Conservation (phyloP, 202 grass and related monocot genomes). For the Thinopyrum obtusiflorum region DNA sequence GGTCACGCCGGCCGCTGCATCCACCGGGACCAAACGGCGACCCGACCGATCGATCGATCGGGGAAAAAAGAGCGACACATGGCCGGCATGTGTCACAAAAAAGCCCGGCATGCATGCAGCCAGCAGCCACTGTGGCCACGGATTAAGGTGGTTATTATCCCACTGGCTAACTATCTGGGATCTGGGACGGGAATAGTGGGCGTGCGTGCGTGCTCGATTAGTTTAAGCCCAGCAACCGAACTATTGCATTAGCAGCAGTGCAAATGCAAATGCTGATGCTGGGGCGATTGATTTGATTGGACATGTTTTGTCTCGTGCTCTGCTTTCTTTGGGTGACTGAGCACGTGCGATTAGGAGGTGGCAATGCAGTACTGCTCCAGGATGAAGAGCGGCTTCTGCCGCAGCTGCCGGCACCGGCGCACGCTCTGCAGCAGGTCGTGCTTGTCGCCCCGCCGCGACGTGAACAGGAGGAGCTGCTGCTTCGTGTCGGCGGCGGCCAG, state of each 20-base stretch:
- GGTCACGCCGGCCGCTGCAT: neutral
- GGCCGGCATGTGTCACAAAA: slow-evolving; percentile 35
- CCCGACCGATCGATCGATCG: neutral
- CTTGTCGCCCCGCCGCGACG: slow-evolving; percentile 46
- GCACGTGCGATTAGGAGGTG: slow-evolving; percentile 39
- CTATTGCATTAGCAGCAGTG: slow-evolving; percentile 9
- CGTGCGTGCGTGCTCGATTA: slow-evolving; percentile 25
- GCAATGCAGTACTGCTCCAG: slow-evolving; percentile 86
- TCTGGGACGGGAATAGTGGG: neutral
- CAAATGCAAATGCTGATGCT: neutral
- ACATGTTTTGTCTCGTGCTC: neutral
- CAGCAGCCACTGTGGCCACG: slow-evolving; percentile 35
- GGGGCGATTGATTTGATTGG: too few species aligned
- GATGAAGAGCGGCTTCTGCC: slow-evolving; percentile 67
- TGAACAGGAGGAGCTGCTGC: slow-evolving; percentile 61
- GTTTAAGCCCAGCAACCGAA: slow-evolving; percentile 26
- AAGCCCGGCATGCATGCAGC: slow-evolving; percentile 41
- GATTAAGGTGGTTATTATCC: slow-evolving; percentile 35
- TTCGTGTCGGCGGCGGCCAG: slow-evolving; percentile 16
- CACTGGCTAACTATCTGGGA: neutral
- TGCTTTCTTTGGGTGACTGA: neutral
- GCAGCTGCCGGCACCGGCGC: slow-evolving; percentile 67
- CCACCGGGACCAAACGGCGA: slow-evolving; percentile 34
- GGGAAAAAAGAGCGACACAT: slow-evolving; percentile 24
- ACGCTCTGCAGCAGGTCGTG: slow-evolving; percentile 68